Base-by-base conservation (phyloP, 352 stramenopile genomes). In the Lagenidium giganteum region DNA sequence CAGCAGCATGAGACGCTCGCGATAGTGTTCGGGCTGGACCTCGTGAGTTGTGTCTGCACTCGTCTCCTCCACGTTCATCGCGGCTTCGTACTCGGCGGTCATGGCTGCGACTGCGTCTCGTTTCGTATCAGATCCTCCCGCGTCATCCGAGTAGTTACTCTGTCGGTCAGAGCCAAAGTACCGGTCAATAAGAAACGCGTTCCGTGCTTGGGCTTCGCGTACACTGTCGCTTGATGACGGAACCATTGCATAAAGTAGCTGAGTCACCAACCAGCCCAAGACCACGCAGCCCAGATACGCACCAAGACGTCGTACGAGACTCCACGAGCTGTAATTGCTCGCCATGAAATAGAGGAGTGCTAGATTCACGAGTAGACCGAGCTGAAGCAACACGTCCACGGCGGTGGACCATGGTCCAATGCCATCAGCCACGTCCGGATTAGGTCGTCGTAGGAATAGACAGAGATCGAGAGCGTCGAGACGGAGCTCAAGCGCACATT, bases 401-500 rank as follows among this genome's bases (percentile, higher is more conserved):
- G 47, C 54, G 9, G 31, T 35, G n/a, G 34, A 37, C 57, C 57
- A 66, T 22, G 42, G 42, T 20, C 57, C 57, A 24, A 67, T 67
- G 28, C 49, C 47, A 13, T 57, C 29, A 18, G 57, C 57, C 6
- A 35, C 41, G 11, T 50, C 46, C 2, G 57, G 57, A 18, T 35
- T 43, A 7, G 57, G 57, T 0, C 57, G 57, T 21, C 38, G 51
- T 12, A 53, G 33, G 20, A 47, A 59, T 4, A 53, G 47, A 36
- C 57, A 67, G 22, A 67, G 35, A 17, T 58, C 40, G 31, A 59
- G 42, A 13, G 57, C 57, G 27, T 67, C 57, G 30, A 67, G 47
- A 9, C 57, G 51, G 24, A 67, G 24, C 40, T 67, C 48, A 3
- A 62, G 50, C 24, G 52, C 51, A 28, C 45, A 57, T 35, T 61